Base-by-base conservation (phyloP, 768 basidiomycete genomes). In the Suillus cothurnatus region DNA sequence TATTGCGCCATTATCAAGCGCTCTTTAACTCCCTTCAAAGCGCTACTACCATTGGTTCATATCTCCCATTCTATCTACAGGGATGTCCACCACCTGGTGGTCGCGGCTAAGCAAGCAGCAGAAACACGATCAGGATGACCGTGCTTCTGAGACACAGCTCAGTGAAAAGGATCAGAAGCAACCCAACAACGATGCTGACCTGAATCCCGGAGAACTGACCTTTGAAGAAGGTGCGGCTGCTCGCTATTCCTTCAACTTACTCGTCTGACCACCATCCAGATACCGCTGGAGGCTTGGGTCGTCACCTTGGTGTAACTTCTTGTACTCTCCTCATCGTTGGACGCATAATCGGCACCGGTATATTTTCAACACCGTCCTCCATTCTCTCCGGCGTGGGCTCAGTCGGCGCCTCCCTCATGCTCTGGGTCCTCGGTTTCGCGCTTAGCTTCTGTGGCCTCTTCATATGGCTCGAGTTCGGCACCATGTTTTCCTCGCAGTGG, bases 401-500 rank as follows among this genome's bases (percentile, higher is more conserved):
- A 7, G 76, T 88, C 21, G 87, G 86, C 23, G 86, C 87, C 1
- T 87, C 86, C 0, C 75, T 88, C 58, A 82, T 88, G 81, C 82
- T 87, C 23, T 88, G 86, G 87, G 83, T 88, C 1, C 82, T 87
- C 26, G 87, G 87, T 5, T 86, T 87, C 68, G 68, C 82, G 1
- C 79, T 88, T 3, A 87, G 86, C 0, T 84, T 84, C 66, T 88
- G 84, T 61, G 86, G 86, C 0, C 73, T 87, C 14, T 87, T 88
- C 70, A 82, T 88, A 63, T 88, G 86, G 86, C 81, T 88, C 26
- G 86, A 88, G 65, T 83, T 83, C 56, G 88, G 87, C 7, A 85
- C 85, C 3, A 88, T 88, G 87, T 85, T 82, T n/a, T 65, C 87
- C 86, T 4, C 80, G 86, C 1, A 85, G 84, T 15, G 86, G 87